Evolutionary conservation across 2,329 filamentous ascomycete species (phyloP), one percentile per base, ranked within the genome.

Genomic region (Fusarium nurragi): DNA sequence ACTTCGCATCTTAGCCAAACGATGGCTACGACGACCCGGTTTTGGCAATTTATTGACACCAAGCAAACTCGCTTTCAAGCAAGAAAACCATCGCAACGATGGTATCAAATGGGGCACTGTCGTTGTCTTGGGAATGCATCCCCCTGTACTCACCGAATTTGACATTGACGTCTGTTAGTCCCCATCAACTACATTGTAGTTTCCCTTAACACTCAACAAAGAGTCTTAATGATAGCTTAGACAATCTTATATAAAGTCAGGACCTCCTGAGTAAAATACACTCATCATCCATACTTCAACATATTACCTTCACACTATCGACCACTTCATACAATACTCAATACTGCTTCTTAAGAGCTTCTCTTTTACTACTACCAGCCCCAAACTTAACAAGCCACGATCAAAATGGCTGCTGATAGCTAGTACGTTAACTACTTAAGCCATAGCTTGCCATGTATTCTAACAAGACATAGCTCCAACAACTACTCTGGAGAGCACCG

Each of bases 41-140:
- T 36, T 26, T n/a, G 8, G 16, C 13, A 16, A 10, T 26, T 44
- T 19, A 19, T 26, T 56, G 14, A 22, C 10, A n/a, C 6, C 6
- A 18, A 21, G 12, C 9, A 30, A 34, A 34, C 32, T 49, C 19
- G 18, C 13, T 61, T 61, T 61, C 57, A 61, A 43, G 26, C 22
- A 56, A 19, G 12, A 10, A 26, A 41, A 49, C 12, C 49, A 62
- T 61, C 49, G 49, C 58, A 62, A 19, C 34, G 34, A 61, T 61
- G 39, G 10, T n/a, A 18, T 6, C 19, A 13, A 26, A 11, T 5
- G 60, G 49, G 54, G 54, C 36, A 49, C 32, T 32, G 30, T n/a
- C 28, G 25, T 45, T 50, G 37, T 30, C 43, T 25, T 18, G 25
- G 43, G 28, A 34, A 25, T 34, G 32, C 6, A 47, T 22, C 30